Conservation (phyloP, 148 eudicot species). For the Cornus kousa region DNA sequence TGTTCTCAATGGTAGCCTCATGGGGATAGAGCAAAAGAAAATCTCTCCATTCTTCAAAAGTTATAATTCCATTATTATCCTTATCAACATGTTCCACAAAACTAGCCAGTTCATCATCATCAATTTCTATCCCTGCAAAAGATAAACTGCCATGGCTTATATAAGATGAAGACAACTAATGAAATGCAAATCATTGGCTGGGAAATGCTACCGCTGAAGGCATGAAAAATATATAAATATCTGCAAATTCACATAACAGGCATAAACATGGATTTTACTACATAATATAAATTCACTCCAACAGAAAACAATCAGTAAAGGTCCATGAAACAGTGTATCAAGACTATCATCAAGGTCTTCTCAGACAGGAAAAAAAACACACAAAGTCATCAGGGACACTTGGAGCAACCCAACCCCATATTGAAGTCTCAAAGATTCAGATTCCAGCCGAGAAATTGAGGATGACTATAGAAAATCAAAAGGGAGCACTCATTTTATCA, state of each 20-base stretch:
- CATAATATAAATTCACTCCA: not conserved
- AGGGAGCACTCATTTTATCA: not conserved
- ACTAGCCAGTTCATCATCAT: constrained; percentile 84
- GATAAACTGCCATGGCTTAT: constrained; percentile 78
- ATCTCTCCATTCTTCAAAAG: constrained; percentile 98
- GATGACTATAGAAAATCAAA: not conserved
- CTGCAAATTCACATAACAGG: not conserved
- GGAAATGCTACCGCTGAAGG: not conserved
- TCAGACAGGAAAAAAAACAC: no score
- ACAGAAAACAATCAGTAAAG: not conserved
- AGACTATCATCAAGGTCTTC: not conserved
- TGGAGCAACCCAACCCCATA: no score
- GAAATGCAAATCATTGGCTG: not conserved
- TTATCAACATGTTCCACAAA: constrained; percentile 96
- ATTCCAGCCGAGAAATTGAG: not conserved
- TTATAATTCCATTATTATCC: constrained; percentile 91
- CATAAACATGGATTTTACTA: not conserved
- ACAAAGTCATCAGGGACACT: no score
- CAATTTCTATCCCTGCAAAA: constrained; percentile 86
- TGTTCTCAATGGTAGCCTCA: constrained; percentile 89
- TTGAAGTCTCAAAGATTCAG: not conserved
- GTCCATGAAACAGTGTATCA: not conserved
- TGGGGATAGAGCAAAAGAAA: constrained; percentile 91
- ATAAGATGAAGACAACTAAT: constrained; percentile 56
- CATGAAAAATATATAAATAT: not conserved